phyloP scores from a whole-genome alignment of 495 filamentous ascomycete species.

The Penicillium psychrofluorescens region DNA sequence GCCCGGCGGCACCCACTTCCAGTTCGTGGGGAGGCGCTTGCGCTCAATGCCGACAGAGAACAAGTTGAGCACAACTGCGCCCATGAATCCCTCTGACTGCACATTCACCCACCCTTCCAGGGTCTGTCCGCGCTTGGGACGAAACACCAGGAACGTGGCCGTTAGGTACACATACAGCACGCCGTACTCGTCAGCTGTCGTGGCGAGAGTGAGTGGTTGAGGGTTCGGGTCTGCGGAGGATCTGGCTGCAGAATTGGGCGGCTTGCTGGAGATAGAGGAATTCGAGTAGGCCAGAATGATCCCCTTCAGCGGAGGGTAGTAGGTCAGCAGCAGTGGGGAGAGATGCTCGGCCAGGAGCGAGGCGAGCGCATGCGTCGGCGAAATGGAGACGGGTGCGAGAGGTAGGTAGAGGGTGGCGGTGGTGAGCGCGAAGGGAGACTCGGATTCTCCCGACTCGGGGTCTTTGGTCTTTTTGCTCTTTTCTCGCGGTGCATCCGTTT shows the following conservation, averaged over 20 bases:
- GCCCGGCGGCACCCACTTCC: constrained; percentile 53
- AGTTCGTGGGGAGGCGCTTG: constrained; percentile 56
- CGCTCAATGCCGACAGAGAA: constrained; percentile 67
- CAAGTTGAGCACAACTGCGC: constrained; percentile 63
- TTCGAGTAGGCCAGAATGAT: constrained; percentile 67
- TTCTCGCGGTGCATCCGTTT: constrained; percentile 8
- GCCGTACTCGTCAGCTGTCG: constrained; percentile 59
- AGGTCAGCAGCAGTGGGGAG: constrained; percentile 67
- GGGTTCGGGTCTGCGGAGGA: constrained; percentile 26
- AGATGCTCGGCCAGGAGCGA: constrained; percentile 67
- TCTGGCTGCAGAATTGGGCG: constrained; percentile 16
- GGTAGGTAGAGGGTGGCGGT: constrained; percentile 65
- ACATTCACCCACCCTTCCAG: constrained; percentile 65
- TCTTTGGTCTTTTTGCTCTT: constrained; percentile 22
- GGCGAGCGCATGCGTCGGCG: constrained; percentile 53
- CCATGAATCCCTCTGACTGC: constrained; percentile 65
- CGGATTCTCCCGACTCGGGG: constrained; percentile 4
- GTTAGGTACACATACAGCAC: constrained; percentile 64
- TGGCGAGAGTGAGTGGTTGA: constrained; percentile 42
- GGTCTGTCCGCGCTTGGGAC: constrained; percentile 48
- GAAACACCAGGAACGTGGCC: constrained; percentile 65
- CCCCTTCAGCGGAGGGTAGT: constrained; percentile 63
- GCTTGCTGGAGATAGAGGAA: constrained; percentile 36
- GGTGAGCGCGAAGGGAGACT: constrained; percentile 54
- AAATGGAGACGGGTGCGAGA: constrained; percentile 60